Conservation (phyloP, 192 early-diverging fungal genomes). For the Mortierella claussenii region DNA sequence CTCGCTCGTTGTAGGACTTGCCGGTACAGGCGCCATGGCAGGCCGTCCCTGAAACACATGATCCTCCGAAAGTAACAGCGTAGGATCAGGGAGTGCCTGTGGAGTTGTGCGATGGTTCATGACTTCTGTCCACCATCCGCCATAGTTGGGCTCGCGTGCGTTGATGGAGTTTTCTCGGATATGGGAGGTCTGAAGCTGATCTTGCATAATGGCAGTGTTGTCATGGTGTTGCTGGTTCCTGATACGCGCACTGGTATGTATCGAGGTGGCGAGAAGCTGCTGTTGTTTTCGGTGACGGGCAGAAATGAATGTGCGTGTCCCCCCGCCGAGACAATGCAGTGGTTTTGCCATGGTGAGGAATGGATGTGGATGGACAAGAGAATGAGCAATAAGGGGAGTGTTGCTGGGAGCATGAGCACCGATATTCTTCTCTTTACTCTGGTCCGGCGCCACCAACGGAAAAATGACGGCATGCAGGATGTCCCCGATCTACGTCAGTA, state of each 20-base stretch:
- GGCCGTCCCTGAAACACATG: conserved; percentile 32
- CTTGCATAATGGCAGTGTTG: not conserved
- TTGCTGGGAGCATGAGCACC: no score
- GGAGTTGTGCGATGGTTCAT: conserved; percentile 21
- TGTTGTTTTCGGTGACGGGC: not conserved
- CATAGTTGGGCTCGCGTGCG: conserved; percentile 35
- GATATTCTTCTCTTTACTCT: no score
- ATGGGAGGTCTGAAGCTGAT: not conserved
- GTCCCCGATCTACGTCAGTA: no score
- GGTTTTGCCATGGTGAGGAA: conserved; percentile 2
- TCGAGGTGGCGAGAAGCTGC: not conserved
- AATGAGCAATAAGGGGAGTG: no score
- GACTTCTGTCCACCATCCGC: conserved; percentile 49
- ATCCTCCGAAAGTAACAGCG: not conserved
- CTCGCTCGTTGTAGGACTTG: conserved; percentile 6
- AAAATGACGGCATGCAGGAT: no score
- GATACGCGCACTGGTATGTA: not conserved
- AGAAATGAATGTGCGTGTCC: not conserved
- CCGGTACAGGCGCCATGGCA: not conserved
- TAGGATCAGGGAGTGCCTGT: conserved; percentile 14
- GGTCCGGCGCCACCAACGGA: no score
- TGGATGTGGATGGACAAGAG: not conserved
- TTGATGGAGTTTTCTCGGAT: conserved; percentile 15
- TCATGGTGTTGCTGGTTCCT: not conserved
- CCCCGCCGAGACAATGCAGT: not conserved